A percentile compares a stretch with the other conserved stretches of the same genome.
Conservation (phyloP, 192 early-diverging fungal species). For the Fimicolochytrium jonesii region DNA sequence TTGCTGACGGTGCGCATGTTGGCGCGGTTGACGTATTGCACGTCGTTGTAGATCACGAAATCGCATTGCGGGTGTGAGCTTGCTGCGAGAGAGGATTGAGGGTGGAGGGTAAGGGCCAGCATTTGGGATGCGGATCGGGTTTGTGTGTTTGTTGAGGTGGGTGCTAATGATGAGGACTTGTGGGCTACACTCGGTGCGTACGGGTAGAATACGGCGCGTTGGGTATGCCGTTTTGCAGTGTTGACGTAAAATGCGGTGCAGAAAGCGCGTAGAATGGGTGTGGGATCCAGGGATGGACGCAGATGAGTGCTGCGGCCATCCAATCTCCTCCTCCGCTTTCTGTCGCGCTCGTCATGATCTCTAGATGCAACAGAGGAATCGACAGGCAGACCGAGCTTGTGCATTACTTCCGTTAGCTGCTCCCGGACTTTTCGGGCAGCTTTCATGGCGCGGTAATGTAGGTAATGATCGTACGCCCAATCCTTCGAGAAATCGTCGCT, state of each 20-base stretch:
- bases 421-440: slow-evolving; percentile 40
- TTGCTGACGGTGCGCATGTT: slow-evolving; percentile 42
- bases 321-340: slow-evolving; percentile 2
- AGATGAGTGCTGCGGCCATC: neutral
- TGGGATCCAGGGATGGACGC: slow-evolving; percentile 21
- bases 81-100: slow-evolving; percentile 28
- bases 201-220: slow-evolving; percentile 37
- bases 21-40: slow-evolving; percentile 47
- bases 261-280: slow-evolving; percentile 41
- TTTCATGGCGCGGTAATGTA: slow-evolving; percentile 46
- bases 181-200: slow-evolving; percentile 17
- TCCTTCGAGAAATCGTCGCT: slow-evolving; percentile 16
- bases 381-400: slow-evolving; percentile 29
- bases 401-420: slow-evolving; percentile 41
- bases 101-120: slow-evolving; percentile 37
- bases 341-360: slow-evolving; percentile 1
- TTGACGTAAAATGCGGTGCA: slow-evolving; percentile 51
- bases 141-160: neutral
- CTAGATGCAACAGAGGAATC: slow-evolving; percentile 7
- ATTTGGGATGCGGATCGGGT: neutral
- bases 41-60: slow-evolving; percentile 51
- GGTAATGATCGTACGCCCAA: slow-evolving; percentile 40
- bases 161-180: neutral
- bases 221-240: slow-evolving; percentile 49
- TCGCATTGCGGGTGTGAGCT: slow-evolving; percentile 14